These are phyloP conservation scores for Daldinia eschscholtzii DNA, from an alignment of 2,329 filamentous ascomycete species.

Conservation along the genomic window DNA sequence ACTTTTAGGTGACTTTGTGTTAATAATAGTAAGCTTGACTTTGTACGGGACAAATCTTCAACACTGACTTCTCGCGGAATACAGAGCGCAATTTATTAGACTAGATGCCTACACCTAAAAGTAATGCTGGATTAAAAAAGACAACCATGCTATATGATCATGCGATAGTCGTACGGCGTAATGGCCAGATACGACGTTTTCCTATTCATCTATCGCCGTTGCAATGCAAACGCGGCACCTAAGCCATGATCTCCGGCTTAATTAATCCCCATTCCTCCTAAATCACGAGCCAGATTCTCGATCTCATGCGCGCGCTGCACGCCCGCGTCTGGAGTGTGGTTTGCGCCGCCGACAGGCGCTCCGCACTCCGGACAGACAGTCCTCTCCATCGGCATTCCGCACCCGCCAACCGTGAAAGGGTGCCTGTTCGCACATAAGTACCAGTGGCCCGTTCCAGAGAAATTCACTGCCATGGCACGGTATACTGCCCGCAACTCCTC, in stretches of 20 bases:
- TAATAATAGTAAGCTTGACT: no score
- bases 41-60: background rate
- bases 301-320: conserved; percentile 64
- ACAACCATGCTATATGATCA: background rate
- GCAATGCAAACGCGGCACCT: conserved; percentile 4
- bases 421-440: conserved; percentile 70
- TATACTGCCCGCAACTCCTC: conserved; percentile 64
- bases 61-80: background rate
- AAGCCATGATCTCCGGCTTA: conserved; percentile 8
- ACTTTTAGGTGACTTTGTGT: conserved; percentile 12
- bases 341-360: conserved; percentile 65
- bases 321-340: conserved; percentile 64
- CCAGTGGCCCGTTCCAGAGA: conserved; percentile 70
- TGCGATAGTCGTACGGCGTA: conserved; percentile 17
- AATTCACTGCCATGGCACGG: conserved; percentile 62
- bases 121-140: background rate
- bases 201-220: background rate
- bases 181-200: conserved; percentile 13
- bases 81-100: conserved; percentile 18
- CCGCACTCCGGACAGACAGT: conserved; percentile 74
- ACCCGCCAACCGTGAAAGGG: conserved; percentile 74
- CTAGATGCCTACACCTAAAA: background rate
- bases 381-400: conserved; percentile 73
- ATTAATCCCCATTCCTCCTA: conserved; percentile 31
- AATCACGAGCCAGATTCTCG: conserved; percentile 53